Conservation (phyloP, 2,329 filamentous ascomycete genomes). For the Alternaria triticimaculans region DNA sequence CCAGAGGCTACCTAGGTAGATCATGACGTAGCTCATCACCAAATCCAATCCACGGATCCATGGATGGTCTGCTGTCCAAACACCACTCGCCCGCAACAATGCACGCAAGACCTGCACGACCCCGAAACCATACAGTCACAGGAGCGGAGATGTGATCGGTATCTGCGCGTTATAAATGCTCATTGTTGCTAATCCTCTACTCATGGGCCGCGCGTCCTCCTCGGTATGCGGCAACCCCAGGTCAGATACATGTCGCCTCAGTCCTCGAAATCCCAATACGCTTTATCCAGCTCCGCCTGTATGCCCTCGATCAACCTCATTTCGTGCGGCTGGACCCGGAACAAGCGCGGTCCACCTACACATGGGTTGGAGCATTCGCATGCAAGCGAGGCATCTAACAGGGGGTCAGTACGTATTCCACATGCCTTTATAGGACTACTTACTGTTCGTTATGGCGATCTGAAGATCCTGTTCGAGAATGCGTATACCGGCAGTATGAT, state of each 20-base stretch:
- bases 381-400: background rate
- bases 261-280: conserved; percentile 17
- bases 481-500: background rate
- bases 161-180: background rate
- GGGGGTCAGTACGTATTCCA: background rate
- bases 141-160: background rate
- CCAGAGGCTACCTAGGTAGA: background rate
- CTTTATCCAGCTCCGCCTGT: conserved; percentile 3
- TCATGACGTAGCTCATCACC: background rate
- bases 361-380: conserved; percentile 18
- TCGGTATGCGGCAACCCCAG: background rate
- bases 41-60: background rate
- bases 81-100: background rate
- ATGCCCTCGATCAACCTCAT: conserved; percentile 7
- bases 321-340: conserved; percentile 3
- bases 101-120: background rate
- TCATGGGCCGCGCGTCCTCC: background rate
- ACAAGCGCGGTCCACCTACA: background rate
- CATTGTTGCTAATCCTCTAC: background rate
- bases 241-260: background rate
- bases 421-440: background rate
- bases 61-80: background rate
- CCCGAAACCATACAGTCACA: background rate
- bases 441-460: background rate
- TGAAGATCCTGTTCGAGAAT: background rate